These are phyloP conservation scores for Pugionium cornutum DNA, from an alignment of 345 rosid species.

Conservation along the genomic window DNA sequence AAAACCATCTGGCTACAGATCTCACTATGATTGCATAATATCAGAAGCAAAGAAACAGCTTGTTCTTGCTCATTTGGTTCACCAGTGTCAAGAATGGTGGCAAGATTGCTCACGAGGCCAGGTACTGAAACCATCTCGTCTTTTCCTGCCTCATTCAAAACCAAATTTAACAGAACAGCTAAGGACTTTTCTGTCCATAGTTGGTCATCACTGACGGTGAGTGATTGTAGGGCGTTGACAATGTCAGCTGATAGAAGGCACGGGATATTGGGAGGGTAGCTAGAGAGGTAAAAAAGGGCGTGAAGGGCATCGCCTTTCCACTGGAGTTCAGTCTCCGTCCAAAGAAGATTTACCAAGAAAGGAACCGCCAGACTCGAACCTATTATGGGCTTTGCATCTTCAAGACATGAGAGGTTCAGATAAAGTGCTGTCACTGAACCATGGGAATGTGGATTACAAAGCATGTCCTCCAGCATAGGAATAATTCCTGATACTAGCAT, in stretches of 20 bases:
- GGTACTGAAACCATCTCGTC: constrained; percentile 67
- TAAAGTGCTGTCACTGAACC: constrained; percentile 83
- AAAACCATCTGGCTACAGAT: constrained; percentile 76
- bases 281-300: constrained; percentile 82
- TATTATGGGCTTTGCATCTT: constrained; percentile 70
- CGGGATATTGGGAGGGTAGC: constrained; percentile 55
- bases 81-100: constrained; percentile 67
- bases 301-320: constrained; percentile 96
- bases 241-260: constrained; percentile 73
- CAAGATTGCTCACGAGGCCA: constrained; percentile 60
- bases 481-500: constrained; percentile 73
- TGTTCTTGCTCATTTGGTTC: constrained; percentile 82
- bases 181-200: constrained; percentile 77
- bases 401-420: constrained; percentile 83
- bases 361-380: constrained; percentile 80
- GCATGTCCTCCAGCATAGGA: constrained; percentile 76
- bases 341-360: constrained; percentile 64
- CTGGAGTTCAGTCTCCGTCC: constrained; percentile 58
- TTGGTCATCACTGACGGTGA: constrained; percentile 55
- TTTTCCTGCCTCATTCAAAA: constrained; percentile 57
- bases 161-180: constrained; percentile 75
- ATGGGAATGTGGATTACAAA: constrained; percentile 50
- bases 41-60: constrained; percentile 67
- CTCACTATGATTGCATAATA: constrained; percentile 71
- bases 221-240: constrained; percentile 61